Evolutionary conservation across 306 rosid species (phyloP).

Genomic region (Senna siamea): DNA sequence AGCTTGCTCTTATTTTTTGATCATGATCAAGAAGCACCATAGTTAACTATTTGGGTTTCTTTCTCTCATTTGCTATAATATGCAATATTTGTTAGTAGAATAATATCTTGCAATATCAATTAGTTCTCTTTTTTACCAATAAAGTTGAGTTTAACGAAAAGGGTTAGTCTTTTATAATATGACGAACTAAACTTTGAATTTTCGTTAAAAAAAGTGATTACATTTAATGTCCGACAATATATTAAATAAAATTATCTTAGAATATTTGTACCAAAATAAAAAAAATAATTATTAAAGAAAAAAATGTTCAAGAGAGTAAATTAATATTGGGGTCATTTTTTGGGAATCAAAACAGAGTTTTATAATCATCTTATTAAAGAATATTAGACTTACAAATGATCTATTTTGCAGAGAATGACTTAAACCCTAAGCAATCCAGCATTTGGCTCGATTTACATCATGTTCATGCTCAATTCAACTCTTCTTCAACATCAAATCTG

Average conservation of each 20-base stretch:
- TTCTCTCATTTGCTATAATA: background rate
- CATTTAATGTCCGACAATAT: no score
- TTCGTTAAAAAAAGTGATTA: no score
- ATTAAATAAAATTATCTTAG: no score
- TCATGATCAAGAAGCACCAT: background rate
- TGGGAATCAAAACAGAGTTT: background rate
- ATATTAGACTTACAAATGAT: constrained; percentile 1
- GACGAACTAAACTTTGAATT: no score
- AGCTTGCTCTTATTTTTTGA: constrained; percentile 8
- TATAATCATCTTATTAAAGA: background rate
- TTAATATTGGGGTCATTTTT: no score
- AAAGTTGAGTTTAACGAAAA: no score
- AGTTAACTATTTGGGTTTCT: background rate
- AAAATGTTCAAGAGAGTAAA: no score
- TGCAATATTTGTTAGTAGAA: background rate
- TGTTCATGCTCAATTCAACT: constrained; percentile 30
- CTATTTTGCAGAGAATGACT: constrained; percentile 48
- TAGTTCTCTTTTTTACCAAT: no score
- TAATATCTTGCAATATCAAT: no score
- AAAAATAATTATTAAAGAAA: no score
- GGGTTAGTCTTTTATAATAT: no score
- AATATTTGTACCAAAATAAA: no score
- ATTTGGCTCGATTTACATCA: constrained; percentile 46
- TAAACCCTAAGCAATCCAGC: constrained; percentile 36
- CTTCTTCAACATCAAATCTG: constrained; percentile 38